Evolutionary conservation across 2,329 filamentous ascomycete genomes (phyloP), one percentile per base, ranked within the genome.

Genomic region (Atkinsonella hypoxylon): DNA sequence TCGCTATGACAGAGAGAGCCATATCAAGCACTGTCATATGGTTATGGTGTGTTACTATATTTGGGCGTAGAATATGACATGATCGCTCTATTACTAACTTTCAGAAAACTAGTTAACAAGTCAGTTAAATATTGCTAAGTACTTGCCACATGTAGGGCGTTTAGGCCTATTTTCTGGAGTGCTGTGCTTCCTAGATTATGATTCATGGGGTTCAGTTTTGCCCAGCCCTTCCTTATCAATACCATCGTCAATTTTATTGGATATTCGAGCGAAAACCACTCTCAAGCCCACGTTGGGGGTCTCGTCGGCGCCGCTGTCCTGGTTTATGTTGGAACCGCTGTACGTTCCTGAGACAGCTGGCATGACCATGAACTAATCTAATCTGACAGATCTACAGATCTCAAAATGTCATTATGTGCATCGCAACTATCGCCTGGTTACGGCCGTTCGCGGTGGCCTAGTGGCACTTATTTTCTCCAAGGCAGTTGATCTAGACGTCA

Each of bases 161-260:
- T 26, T 7, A 26, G 26, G 26, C 5, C 26, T 26, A 26, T 1
- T 40, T 68, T 0, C 45, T 26, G 26, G 26, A 65, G 3, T 64
- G 43, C 66, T 0, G 54, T 68, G 2, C 53, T 57, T 3, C 65
- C 66, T 1, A 56, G 65, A 26, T 50, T 70, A 7, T 58, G 61
- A 2, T 53, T 66, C 12, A 59, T 63, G 2, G 65, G 60, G 5
- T 67, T 70, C 50, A 62, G 54, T 5, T 66, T 69, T 26, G 40
- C 45, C 38, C 69, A 71, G 44, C 70, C 71, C 0, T 68, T 74
- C 22, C 65, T 74, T 36, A 69, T 74, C 49, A 59, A 69, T 13
- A 58, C 61, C 0, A 60, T 69, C 0, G 57, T 74, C 1, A 51
- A 56, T 2, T 67, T 68, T 40, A 59, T 74, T 3, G 55, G 39